phyloP scores from a whole-genome alignment of 176 grass and related monocot genomes.

The Olyra latifolia region DNA sequence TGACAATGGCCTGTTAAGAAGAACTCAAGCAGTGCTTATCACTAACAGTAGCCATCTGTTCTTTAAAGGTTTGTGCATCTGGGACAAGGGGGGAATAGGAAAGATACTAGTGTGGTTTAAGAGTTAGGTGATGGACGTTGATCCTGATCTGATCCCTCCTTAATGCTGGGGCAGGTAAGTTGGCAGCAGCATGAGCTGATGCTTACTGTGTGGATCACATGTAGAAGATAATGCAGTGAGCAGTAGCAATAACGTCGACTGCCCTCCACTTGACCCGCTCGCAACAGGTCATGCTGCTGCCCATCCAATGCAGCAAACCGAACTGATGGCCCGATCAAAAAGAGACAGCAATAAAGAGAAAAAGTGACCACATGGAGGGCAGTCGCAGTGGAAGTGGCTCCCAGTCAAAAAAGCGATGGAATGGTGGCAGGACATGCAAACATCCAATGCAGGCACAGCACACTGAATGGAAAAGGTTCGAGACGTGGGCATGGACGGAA shows the following conservation, averaged over 20 bases:
- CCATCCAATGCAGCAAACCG: too few species aligned
- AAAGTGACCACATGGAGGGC: too few species aligned
- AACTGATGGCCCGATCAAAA: too few species aligned
- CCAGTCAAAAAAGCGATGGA: too few species aligned
- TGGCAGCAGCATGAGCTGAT: constrained; percentile 4
- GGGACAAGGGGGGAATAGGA: background rate
- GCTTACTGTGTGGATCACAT: constrained; percentile 21
- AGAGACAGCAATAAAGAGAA: too few species aligned
- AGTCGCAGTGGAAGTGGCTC: too few species aligned
- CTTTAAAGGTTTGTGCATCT: background rate
- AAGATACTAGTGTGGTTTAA: background rate
- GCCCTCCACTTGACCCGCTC: too few species aligned
- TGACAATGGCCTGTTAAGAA: background rate
- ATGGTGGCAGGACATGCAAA: too few species aligned
- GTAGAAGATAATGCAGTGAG: constrained; percentile 16
- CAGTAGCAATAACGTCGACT: constrained; percentile 14
- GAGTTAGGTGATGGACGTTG: background rate
- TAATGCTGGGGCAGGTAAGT: background rate
- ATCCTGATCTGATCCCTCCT: background rate
- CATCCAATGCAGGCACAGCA: too few species aligned
- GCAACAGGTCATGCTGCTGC: too few species aligned
- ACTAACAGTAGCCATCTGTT: background rate
- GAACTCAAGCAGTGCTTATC: background rate
- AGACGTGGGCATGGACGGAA: too few species aligned
- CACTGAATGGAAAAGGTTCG: too few species aligned